Base-by-base conservation (phyloP, 805 yeast genomes). In the Dipodascus albidus region DNA sequence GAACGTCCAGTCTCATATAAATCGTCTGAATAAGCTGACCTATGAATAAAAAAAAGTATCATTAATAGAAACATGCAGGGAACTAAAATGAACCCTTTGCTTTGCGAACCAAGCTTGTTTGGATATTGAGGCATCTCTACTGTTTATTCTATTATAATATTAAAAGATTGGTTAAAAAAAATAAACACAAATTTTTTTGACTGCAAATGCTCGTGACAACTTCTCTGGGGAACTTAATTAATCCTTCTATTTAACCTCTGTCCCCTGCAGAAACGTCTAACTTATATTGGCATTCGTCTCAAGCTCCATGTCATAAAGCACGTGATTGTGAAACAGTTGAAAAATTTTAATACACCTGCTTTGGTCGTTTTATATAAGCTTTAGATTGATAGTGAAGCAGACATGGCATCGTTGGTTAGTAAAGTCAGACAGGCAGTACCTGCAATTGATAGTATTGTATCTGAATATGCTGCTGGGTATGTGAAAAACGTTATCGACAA, bases 381-480 rank as follows among this genome's bases (percentile, higher is more conserved):
- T n/a, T n/a, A n/a, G n/a, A n/a, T n/a, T n/a, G n/a, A n/a, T n/a
- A n/a, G n/a, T n/a, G n/a, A n/a, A 27, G 11, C 44, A 38, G 20
- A 20, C 15, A 58, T 58, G 59, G 55, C 60, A 15, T 51, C 56
- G 3, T 20, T 59, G 23, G 51, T 60, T 11, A 62, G 64, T 19
- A 88, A 85, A 64, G 81, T 90, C 4, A 84, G 96, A 57, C 87
- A 84, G 67, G 91, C 96, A 0, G 93, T 83, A 2, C 90, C 96
- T 2, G 74, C 85, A 0, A 77, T 93, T 49, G 99, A 93, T 63
- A 83, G 90, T 1, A 80, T 89, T 9, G 96, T 93, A 77, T 75
- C 83, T 0, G 93, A 89, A 57, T 93, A 93, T 66, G 95, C 96
- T 2, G 83, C 84, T 41, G 99, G 99, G 0, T 93, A 90, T 62